Conservation (phyloP, 2,329 filamentous ascomycete genomes). For the Colletotrichum siamense region DNA sequence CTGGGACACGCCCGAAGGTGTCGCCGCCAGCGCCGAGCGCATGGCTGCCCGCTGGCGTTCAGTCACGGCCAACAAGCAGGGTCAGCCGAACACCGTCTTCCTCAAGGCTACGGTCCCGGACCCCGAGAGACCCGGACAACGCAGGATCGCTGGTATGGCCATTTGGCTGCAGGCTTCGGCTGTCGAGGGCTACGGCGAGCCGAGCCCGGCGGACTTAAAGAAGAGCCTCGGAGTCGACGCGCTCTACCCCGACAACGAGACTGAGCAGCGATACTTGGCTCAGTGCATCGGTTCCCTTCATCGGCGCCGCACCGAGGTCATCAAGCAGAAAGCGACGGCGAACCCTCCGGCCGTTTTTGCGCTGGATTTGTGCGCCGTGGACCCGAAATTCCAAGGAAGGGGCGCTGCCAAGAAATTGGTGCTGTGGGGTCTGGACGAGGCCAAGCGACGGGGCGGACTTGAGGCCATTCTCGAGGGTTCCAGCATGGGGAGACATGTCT, state of each 20-base stretch:
- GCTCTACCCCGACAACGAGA: constrained; percentile 47
- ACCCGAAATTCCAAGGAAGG: constrained; percentile 57
- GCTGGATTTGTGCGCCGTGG: constrained; percentile 56
- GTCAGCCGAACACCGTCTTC: constrained; percentile 55
- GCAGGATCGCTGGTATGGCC: constrained; percentile 54
- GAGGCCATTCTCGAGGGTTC: constrained; percentile 53
- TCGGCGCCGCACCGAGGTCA: constrained; percentile 45
- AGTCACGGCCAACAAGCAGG: constrained; percentile 43
- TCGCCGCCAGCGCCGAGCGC: constrained; percentile 36
- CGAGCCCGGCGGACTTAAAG: constrained; percentile 37
- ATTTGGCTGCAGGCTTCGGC: constrained; percentile 60
- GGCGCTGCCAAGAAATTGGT: constrained; percentile 51
- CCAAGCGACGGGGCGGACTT: constrained; percentile 40
- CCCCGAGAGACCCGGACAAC: constrained; percentile 26
- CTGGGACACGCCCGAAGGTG: constrained; percentile 58
- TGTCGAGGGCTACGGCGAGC: constrained; percentile 53
- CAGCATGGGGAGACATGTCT: constrained; percentile 52
- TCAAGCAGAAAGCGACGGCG: constrained; percentile 46
- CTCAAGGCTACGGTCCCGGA: constrained; percentile 57
- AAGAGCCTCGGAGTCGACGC: constrained; percentile 34
- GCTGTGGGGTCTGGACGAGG: constrained; percentile 52
- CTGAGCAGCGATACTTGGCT: constrained; percentile 49
- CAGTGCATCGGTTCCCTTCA: constrained; percentile 51
- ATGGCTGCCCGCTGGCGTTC: constrained; percentile 47
- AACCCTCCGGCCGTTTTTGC: constrained; percentile 51